Conservation (phyloP, 2,329 filamentous ascomycete genomes). For the Aspergillus sp. region DNA sequence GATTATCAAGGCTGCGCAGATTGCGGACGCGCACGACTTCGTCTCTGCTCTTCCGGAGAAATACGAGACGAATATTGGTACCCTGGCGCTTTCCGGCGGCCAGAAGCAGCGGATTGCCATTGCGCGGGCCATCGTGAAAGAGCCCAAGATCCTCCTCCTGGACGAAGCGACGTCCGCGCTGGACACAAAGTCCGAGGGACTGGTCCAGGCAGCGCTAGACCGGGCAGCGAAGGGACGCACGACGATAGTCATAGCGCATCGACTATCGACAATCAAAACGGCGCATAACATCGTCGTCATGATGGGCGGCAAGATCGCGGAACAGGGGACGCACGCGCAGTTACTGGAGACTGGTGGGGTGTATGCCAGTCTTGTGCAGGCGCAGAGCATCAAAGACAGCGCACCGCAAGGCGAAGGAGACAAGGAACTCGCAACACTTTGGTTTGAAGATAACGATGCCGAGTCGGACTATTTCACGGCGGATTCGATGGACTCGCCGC, state of each 20-base stretch:
- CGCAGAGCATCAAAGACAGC: constrained; percentile 55
- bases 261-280: constrained; percentile 76
- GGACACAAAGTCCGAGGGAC: constrained; percentile 90
- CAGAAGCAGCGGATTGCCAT: constrained; percentile 98
- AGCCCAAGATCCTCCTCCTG: constrained; percentile 87
- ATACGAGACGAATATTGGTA: constrained; percentile 19
- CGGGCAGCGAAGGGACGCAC: constrained; percentile 82
- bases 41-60: constrained; percentile 69
- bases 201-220: constrained; percentile 90
- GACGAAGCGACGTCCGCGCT: constrained; percentile 94
- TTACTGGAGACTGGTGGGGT: constrained; percentile 66
- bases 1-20: constrained; percentile 21
- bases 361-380: constrained; percentile 77
- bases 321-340: constrained; percentile 78
- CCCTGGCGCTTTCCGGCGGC: constrained; percentile 69
- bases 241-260: constrained; percentile 94
- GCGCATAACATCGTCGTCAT: constrained; percentile 66
- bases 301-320: constrained; percentile 73
- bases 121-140: constrained; percentile 85
- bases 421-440: constrained; percentile 11
- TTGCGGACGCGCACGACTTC: constrained; percentile 72
- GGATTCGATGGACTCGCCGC: constrained; percentile 15
- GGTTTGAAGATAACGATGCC: constrained; percentile 12
- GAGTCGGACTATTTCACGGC: constrained; percentile 1
- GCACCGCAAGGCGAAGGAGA: background rate